Percentiles rank a stretch among this genome's conserved stretches.
These are phyloP conservation scores for Parmales sp. DNA, from an alignment of 108 stramenopile species.

Conservation along the genomic window DNA sequence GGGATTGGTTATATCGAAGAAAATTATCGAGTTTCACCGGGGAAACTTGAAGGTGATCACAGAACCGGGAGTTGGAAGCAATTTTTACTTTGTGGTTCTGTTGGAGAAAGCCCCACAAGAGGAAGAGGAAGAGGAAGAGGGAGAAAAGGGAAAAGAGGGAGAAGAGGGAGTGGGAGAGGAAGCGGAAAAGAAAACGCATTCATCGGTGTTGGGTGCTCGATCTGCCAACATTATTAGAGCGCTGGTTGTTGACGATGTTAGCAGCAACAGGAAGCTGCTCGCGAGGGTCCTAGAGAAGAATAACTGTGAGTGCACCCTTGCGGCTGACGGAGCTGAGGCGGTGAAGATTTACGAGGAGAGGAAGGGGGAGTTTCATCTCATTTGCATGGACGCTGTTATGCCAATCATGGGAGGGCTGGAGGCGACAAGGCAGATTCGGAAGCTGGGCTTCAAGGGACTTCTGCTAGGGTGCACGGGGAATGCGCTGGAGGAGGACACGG, in stretches of 20 bases:
- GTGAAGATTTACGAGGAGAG: not conserved
- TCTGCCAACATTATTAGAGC: no score
- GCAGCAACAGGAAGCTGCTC: not conserved
- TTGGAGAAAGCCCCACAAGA: no score
- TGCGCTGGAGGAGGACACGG: not conserved
- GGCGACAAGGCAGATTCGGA: not conserved
- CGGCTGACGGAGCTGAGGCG: not conserved
- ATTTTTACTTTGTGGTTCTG: not conserved
- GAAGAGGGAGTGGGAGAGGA: no score
- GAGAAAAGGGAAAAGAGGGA: no score
- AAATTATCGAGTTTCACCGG: not conserved
- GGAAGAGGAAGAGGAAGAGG: no score
- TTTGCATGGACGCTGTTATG: slow-evolving; percentile 19
- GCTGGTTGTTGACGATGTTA: not conserved
- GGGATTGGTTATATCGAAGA: not conserved
- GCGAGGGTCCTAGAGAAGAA: not conserved
- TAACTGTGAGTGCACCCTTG: not conserved
- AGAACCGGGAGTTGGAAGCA: not conserved
- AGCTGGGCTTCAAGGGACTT: not conserved
- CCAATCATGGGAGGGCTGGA: slow-evolving; percentile 18
- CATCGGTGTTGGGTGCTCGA: no score
- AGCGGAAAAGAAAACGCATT: no score
- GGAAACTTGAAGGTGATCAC: not conserved
- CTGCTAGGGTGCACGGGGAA: slow-evolving; percentile 12
- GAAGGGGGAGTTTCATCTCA: not conserved